Conservation (phyloP, 441 rosid species). For the Dalechampia spathulata region DNA sequence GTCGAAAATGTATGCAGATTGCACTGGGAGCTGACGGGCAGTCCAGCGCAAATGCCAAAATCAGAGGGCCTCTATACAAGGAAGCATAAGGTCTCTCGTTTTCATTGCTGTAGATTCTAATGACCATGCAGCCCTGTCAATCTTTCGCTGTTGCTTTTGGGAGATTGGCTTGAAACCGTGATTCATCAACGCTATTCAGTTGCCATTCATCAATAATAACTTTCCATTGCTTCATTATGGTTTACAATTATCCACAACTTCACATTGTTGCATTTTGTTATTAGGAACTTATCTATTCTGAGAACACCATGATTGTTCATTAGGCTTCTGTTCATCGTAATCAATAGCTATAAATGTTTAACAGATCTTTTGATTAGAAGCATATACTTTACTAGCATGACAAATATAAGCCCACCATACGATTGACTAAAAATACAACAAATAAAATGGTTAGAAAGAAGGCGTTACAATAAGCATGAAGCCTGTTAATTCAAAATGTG, state of each 20-base stretch:
- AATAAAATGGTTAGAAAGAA: not conserved
- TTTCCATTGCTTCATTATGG: not conserved
- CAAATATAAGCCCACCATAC: too few species aligned
- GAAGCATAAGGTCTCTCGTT: slow-evolving; percentile 36
- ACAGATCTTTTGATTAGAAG: too few species aligned
- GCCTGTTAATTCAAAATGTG: slow-evolving; percentile 3
- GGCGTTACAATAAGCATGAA: not conserved
- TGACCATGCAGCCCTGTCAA: not conserved
- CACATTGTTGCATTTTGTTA: not conserved
- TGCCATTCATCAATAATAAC: not conserved
- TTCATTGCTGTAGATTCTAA: slow-evolving; percentile 62
- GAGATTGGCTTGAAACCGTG: too few species aligned
- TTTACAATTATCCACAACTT: not conserved
- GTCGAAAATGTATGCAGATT: slow-evolving; percentile 39
- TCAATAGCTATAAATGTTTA: too few species aligned
- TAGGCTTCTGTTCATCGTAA: too few species aligned
- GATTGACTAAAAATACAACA: not conserved
- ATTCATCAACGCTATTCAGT: not conserved
- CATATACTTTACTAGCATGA: too few species aligned
- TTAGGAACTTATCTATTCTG: not conserved
- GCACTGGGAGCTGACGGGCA: slow-evolving; percentile 58
- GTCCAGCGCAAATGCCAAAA: slow-evolving; percentile 73
- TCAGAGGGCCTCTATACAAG: slow-evolving; percentile 29
- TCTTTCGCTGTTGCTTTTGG: too few species aligned
- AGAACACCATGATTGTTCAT: not conserved